phyloP scores from a whole-genome alignment of 2,329 filamentous ascomycete species.

The Apiospora pterosperma region DNA sequence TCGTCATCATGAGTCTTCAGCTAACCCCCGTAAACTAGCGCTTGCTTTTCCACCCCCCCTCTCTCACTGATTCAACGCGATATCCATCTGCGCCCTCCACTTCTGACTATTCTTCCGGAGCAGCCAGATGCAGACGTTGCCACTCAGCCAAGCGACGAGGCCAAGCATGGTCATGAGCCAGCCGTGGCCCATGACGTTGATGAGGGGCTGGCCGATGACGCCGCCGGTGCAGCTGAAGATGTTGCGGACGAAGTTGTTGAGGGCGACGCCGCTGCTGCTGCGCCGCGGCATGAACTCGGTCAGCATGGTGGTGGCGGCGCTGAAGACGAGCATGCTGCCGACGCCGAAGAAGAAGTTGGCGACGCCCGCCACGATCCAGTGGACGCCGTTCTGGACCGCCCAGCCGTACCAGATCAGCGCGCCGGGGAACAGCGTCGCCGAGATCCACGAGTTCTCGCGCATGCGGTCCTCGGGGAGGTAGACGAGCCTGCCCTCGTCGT shows the following conservation, averaged over 20 bases:
- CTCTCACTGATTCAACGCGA: background rate
- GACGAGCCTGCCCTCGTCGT: slow-evolving; percentile 61
- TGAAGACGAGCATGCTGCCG: slow-evolving; percentile 76
- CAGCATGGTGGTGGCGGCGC: slow-evolving; percentile 73
- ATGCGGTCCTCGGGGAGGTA: slow-evolving; percentile 78
- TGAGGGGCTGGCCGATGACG: slow-evolving; percentile 67
- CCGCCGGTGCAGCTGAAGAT: slow-evolving; percentile 72
- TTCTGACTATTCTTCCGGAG: slow-evolving; percentile 57
- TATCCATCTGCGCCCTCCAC: slow-evolving; percentile 65
- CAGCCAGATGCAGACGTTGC: slow-evolving; percentile 55
- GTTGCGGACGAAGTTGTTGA: slow-evolving; percentile 80
- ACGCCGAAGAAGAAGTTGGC: slow-evolving; percentile 73
- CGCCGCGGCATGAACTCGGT: slow-evolving; percentile 77
- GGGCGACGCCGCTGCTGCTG: slow-evolving; percentile 69
- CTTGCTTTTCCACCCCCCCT: background rate
- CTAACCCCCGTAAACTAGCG: no score
- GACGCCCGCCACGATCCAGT: slow-evolving; percentile 60
- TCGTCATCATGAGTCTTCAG: background rate
- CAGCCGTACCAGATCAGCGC: slow-evolving; percentile 77
- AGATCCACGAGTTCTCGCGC: slow-evolving; percentile 77
- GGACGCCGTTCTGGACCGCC: slow-evolving; percentile 62
- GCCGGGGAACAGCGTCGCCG: slow-evolving; percentile 65
- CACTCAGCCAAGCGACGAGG: slow-evolving; percentile 53
- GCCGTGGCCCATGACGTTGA: slow-evolving; percentile 68
- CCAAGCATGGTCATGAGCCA: slow-evolving; percentile 67